Conservation (phyloP, 2,329 filamentous ascomycete genomes). For the Colletotrichum australisinense region DNA sequence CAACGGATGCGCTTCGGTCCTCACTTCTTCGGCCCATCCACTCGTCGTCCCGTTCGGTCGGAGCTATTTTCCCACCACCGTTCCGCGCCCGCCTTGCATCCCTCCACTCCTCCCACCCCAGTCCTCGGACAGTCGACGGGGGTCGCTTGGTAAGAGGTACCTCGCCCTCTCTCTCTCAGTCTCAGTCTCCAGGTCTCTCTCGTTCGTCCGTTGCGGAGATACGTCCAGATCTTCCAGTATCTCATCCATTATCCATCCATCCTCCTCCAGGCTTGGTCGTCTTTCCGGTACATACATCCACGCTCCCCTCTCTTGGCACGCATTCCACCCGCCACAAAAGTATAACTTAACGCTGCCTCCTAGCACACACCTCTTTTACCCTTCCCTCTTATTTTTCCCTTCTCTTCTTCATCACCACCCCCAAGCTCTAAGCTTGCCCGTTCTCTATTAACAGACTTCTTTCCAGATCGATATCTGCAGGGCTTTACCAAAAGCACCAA, state of each 20-base stretch:
- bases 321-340: conserved; percentile 7
- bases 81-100: conserved; percentile 2
- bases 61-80: conserved; percentile 26
- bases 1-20: conserved; percentile 27
- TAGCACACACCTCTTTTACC: neutral
- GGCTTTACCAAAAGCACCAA: conserved; percentile 33
- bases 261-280: neutral
- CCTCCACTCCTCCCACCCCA: neutral
- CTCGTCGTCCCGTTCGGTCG: conserved; percentile 31
- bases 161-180: neutral
- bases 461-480: conserved; percentile 9
- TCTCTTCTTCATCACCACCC: conserved; percentile 24
- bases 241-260: neutral
- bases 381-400: neutral
- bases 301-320: conserved; percentile 27
- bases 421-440: conserved; percentile 34
- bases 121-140: neutral
- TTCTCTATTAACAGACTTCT: conserved; percentile 8
- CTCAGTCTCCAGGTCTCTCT: neutral
- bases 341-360: conserved; percentile 35
- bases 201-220: neutral
- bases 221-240: neutral
- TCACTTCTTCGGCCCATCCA: conserved; percentile 34
- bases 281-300: neutral
- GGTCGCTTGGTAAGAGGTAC: neutral